A percentile compares a stretch with the other conserved stretches of the same genome.
These are phyloP conservation scores for Saccharomycopsis synnaedendra DNA, from an alignment of 805 yeast genomes.

Conservation along the genomic window DNA sequence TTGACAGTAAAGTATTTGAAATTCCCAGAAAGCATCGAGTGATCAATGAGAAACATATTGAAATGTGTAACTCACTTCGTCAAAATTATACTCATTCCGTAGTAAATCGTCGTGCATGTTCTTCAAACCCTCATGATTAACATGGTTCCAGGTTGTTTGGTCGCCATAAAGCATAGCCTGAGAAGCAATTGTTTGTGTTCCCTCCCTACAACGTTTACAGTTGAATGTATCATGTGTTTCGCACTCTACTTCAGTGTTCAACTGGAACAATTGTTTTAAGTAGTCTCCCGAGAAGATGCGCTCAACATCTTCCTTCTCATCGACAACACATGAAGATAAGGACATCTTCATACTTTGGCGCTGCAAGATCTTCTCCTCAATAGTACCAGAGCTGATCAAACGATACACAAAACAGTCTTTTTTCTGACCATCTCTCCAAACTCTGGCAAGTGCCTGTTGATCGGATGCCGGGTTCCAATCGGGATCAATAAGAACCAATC, in stretches of 20 bases:
- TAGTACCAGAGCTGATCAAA: slow-evolving; percentile 88
- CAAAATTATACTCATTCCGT: slow-evolving; percentile 56
- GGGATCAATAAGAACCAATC: slow-evolving; percentile 77
- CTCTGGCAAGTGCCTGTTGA: slow-evolving; percentile 89
- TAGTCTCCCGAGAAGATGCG: slow-evolving; percentile 78
- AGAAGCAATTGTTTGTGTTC: slow-evolving; percentile 51
- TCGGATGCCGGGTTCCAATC: slow-evolving; percentile 97
- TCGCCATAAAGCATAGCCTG: slow-evolving; percentile 94
- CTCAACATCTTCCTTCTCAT: slow-evolving; percentile 92
- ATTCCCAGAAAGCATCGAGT: too few species aligned
- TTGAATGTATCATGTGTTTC: slow-evolving; percentile 90
- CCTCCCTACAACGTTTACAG: slow-evolving; percentile 68
- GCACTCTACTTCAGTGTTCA: slow-evolving; percentile 53
- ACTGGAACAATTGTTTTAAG: slow-evolving; percentile 64
- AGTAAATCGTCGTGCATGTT: slow-evolving; percentile 68
- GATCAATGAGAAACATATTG: slow-evolving; percentile 75
- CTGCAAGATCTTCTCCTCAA: slow-evolving; percentile 93
- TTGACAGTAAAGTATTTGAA: too few species aligned
- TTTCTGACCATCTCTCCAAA: slow-evolving; percentile 95
- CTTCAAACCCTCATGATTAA: slow-evolving; percentile 48
- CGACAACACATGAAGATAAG: slow-evolving; percentile 91
- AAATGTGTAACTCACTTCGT: slow-evolving; percentile 76
- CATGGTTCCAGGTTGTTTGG: slow-evolving; percentile 95
- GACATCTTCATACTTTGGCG: slow-evolving; percentile 92
- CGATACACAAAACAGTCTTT: slow-evolving; percentile 93